A percentile compares a stretch with the other conserved stretches of the same genome.
phyloP scores from a whole-genome alignment of 257 asterid species.

The Ajuga chamaepitys region DNA sequence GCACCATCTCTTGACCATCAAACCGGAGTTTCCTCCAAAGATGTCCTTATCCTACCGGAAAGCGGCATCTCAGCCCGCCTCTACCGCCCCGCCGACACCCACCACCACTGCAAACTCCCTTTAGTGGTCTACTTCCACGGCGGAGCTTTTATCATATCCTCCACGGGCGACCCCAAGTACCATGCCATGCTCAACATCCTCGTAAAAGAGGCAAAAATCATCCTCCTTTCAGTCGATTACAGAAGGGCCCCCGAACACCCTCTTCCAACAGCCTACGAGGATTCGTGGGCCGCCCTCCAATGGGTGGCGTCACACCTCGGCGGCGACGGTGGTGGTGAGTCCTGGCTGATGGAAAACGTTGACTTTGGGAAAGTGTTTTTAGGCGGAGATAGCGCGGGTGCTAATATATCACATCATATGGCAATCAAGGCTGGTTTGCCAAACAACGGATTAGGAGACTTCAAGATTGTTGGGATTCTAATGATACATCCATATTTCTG shows the following conservation, averaged over 20 bases:
- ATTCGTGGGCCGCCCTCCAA: constrained; percentile 48
- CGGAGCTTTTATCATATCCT: constrained; percentile 61
- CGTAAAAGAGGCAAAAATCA: constrained; percentile 34
- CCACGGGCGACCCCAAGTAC: constrained; percentile 47
- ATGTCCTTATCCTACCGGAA: constrained; percentile 30
- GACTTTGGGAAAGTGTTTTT: constrained; percentile 48
- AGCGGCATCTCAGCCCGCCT: constrained; percentile 46
- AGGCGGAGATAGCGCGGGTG: constrained; percentile 89
- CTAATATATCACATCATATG: constrained; percentile 62
- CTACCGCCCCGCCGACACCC: constrained; percentile 33
- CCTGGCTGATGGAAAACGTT: constrained; percentile 37
- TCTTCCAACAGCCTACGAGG: constrained; percentile 60
- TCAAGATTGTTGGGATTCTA: constrained; percentile 31
- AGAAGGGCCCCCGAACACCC: constrained; percentile 64
- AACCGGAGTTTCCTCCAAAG: constrained; percentile 52
- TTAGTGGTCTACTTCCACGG: constrained; percentile 71
- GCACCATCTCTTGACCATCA: constrained; percentile 34
- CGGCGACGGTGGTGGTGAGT: constrained; percentile 7
- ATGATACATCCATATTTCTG: constrained; percentile 77
- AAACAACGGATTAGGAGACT: background rate
- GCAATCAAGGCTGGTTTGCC: constrained; percentile 29
- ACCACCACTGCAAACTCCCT: constrained; percentile 33
- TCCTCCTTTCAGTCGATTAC: constrained; percentile 49
- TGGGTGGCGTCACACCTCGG: constrained; percentile 37
- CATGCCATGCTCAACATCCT: constrained; percentile 42